These are phyloP conservation scores for Linnemannia exigua DNA, from an alignment of 192 early-diverging fungal genomes.

Conservation along the genomic window DNA sequence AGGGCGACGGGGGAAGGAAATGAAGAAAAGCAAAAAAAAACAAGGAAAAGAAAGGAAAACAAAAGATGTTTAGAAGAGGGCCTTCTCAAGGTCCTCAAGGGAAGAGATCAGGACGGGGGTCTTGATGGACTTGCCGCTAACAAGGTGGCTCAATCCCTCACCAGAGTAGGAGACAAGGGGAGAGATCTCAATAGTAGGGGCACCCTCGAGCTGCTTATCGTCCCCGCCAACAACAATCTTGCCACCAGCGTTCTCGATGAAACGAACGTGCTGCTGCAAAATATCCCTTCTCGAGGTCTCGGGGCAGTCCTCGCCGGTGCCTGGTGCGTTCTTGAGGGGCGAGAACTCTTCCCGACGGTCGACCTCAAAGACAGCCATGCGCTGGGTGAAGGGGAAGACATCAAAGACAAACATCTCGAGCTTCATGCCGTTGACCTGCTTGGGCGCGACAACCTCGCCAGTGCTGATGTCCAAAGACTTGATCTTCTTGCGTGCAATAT, in stretches of 20 bases:
- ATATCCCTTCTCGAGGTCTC: conserved; percentile 95
- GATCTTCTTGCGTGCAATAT: conserved; percentile 99
- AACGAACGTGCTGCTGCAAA: conserved; percentile 88
- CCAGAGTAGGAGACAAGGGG: conserved; percentile 94
- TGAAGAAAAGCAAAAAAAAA: not conserved
- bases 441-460: conserved; percentile 79
- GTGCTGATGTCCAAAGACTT: conserved; percentile 86
- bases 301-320: conserved; percentile 87
- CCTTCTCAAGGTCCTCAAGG: conserved; percentile 42
- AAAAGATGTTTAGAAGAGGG: conserved; percentile 25
- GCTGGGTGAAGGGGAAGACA: conserved; percentile 92
- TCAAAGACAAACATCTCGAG: conserved; percentile 99
- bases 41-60: not conserved
- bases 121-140: conserved; percentile 78
- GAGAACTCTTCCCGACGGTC: conserved; percentile 96
- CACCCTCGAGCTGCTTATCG: conserved; percentile 58
- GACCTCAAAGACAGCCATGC: conserved; percentile 93
- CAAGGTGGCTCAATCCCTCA: conserved; percentile 84
- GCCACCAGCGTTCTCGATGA: conserved; percentile 88
- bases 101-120: conserved; percentile 62
- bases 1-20: not conserved
- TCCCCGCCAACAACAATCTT: conserved; percentile 69
- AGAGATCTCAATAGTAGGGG: conserved; percentile 84
- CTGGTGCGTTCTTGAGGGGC: conserved; percentile 98
- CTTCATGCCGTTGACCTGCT: conserved; percentile 95